Evolutionary conservation across 2,329 filamentous ascomycete species (phyloP).

Genomic region (Didymosphaeria variabile): DNA sequence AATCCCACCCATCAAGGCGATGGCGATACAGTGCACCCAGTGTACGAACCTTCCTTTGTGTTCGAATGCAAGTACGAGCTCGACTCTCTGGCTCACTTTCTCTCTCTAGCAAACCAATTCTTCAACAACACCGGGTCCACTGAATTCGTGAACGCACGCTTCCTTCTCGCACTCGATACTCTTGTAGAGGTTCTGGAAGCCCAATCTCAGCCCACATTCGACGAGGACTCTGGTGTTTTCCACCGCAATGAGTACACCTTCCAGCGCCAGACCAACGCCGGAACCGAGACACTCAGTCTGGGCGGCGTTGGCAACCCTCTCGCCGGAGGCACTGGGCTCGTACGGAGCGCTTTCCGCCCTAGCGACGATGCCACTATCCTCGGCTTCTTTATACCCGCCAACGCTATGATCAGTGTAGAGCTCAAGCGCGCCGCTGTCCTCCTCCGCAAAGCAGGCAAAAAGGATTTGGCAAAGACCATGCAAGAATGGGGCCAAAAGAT

Average conservation of each 20-base stretch:
- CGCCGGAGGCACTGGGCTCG: slow-evolving; percentile 81
- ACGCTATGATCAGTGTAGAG: slow-evolving; percentile 95
- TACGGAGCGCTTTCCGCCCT: slow-evolving; percentile 91
- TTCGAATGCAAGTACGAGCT: slow-evolving; percentile 99
- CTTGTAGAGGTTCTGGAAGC: slow-evolving; percentile 77
- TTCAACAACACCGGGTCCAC: slow-evolving; percentile 79
- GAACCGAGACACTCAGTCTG: slow-evolving; percentile 89
- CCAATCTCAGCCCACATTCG: slow-evolving; percentile 84
- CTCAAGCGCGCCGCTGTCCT: slow-evolving; percentile 77
- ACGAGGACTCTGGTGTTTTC: slow-evolving; percentile 70
- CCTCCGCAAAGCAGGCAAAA: slow-evolving; percentile 68
- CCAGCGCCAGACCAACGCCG: slow-evolving; percentile 77
- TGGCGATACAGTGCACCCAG: slow-evolving; percentile 83
- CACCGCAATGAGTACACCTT: slow-evolving; percentile 85
- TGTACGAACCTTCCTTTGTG: slow-evolving; percentile 82
- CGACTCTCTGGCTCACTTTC: slow-evolving; percentile 91
- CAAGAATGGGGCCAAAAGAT: slow-evolving; percentile 71
- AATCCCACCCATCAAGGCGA: slow-evolving; percentile 78
- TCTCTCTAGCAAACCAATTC: slow-evolving; percentile 87
- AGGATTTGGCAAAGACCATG: slow-evolving; percentile 58
- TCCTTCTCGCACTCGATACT: slow-evolving; percentile 79
- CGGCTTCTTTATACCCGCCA: slow-evolving; percentile 93
- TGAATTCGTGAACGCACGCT: slow-evolving; percentile 80
- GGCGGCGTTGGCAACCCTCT: slow-evolving; percentile 90
- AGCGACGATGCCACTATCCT: slow-evolving; percentile 95